Base-by-base conservation (phyloP, 768 basidiomycete species). In the Trametes cingulata region DNA sequence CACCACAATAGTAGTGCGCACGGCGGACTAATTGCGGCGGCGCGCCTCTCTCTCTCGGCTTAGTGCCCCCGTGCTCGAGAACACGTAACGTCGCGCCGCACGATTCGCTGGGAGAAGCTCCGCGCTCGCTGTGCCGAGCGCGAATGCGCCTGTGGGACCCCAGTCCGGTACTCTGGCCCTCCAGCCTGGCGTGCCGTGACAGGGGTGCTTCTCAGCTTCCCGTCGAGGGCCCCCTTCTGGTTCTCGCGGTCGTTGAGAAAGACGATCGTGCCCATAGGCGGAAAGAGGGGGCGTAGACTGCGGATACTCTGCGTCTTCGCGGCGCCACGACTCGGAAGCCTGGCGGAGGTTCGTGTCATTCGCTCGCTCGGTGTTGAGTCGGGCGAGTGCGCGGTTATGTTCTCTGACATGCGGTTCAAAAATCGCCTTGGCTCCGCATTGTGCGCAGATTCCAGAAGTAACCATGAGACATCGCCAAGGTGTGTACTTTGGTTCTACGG, bases 31-130 rank as follows among this genome's bases (percentile, higher is more conserved):
- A 24, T n/a, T n/a, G 29, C 6, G 29, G 10, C 29, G 29, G 29
- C 29, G 29, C 29, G 29, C 29, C 29, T 33, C 29, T 33, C 6
- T 10, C 6, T 10, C 29, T 33, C 29, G 29, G 9, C 53, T 17
- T 37, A 54, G 10, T 54, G 53, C 27, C 6, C 12, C 53, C 53
- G 46, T 17, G n/a, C 22, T 25, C n/a, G 46, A 12, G 56, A 48
- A 49, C n/a, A 57, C 56, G 56, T 57, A 57, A 57, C 13, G 24
- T 0, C 25, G n/a, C 14, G 36, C 39, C 6, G 27, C 14, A 36
- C 27, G 39, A 57, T 57, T 57, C 27, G 56, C 56, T 56, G 37
- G 24, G 19, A 10, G 24, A 40, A 15, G 6, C 46, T 46, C 47
- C 35, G 29, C 17, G 47, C n/a, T 6, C 29, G 25, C 27, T 17